These are phyloP conservation scores for Magnolia kwangsiensis DNA, from an alignment of 164 flowering plant genomes.

Conservation along the genomic window DNA sequence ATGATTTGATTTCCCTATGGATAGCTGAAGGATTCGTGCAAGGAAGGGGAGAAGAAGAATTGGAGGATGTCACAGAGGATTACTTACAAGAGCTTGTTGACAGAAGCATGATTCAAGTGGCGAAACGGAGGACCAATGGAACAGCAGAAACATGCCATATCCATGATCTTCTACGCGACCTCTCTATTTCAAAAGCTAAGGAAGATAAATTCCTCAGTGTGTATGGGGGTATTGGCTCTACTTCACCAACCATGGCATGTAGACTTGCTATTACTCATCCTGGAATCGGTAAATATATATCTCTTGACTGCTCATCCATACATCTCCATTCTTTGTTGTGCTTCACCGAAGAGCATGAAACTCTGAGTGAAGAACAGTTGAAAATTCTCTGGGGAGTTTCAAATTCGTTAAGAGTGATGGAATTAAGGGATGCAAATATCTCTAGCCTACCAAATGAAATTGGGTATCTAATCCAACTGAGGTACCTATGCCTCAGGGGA, in stretches of 20 bases:
- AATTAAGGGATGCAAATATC: background rate
- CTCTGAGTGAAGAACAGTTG: background rate
- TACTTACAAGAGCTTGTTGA: background rate
- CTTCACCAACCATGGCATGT: background rate
- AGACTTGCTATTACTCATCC: background rate
- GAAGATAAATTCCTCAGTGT: background rate
- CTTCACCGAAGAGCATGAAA: background rate
- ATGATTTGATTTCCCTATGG: background rate
- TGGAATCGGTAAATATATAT: background rate
- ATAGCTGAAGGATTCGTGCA: conserved; percentile 4
- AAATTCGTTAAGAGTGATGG: conserved; percentile 3
- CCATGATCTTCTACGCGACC: conserved; percentile 1
- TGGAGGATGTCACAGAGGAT: conserved; percentile 11
- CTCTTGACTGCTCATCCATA: background rate
- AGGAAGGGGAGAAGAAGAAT: background rate
- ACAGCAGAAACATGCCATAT: background rate
- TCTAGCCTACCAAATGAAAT: background rate
- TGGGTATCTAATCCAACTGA: background rate
- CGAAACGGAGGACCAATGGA: background rate
- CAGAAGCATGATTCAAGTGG: conserved; percentile 5
- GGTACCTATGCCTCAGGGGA: background rate
- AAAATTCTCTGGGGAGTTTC: background rate
- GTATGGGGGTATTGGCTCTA: background rate
- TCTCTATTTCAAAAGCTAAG: background rate
- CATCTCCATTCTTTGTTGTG: background rate